Conservation (phyloP, 768 basidiomycete genomes). For the Butyriboletus loyo region DNA sequence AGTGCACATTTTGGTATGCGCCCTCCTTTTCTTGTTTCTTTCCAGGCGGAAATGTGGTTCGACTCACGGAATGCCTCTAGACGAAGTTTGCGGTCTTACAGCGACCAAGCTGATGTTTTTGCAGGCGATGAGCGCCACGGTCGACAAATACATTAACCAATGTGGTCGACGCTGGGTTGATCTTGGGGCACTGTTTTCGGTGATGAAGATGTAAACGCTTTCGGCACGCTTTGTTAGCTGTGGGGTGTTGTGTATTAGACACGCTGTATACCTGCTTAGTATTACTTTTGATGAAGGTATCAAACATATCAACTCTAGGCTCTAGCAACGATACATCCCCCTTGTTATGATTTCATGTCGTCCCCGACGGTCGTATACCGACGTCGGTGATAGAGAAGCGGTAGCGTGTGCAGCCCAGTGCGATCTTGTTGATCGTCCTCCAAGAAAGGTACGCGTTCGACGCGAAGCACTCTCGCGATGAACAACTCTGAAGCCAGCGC, state of each 20-base stretch:
- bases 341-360: slow-evolving; percentile 15
- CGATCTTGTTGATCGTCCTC: slow-evolving; percentile 15
- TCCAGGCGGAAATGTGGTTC: neutral
- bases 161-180: slow-evolving; percentile 92
- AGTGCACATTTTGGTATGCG: slow-evolving; percentile 40
- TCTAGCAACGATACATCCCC: neutral
- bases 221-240: neutral
- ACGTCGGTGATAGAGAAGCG: slow-evolving; percentile 63
- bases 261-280: neutral
- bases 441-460: slow-evolving; percentile 41
- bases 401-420: slow-evolving; percentile 36
- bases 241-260: slow-evolving; percentile 4
- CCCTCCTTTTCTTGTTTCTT: neutral
- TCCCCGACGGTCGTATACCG: slow-evolving; percentile 51
- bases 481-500: slow-evolving; percentile 67
- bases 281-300: slow-evolving; percentile 2
- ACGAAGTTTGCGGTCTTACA: slow-evolving; percentile 51
- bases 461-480: slow-evolving; percentile 71
- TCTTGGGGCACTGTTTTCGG: slow-evolving; percentile 74
- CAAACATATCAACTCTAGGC: neutral
- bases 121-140: slow-evolving; percentile 48
- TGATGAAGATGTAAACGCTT: slow-evolving; percentile 57
- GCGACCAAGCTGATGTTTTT: slow-evolving; percentile 52
- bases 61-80: slow-evolving; percentile 35
- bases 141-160: slow-evolving; percentile 79